Base-by-base conservation (phyloP, 495 filamentous ascomycete species). In the Pyrenula aspistea region DNA sequence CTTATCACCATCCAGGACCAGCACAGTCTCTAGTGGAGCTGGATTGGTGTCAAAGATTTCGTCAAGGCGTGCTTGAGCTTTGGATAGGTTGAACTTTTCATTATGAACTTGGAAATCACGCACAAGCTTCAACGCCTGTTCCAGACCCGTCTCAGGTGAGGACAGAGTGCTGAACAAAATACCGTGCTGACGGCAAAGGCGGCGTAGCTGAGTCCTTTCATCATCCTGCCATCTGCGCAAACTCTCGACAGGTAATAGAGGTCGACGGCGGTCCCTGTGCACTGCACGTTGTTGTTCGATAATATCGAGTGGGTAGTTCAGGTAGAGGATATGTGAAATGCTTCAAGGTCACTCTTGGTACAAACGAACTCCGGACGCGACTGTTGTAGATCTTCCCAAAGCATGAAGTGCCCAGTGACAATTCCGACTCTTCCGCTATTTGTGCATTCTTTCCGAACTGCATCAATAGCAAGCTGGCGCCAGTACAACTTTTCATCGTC, bases 321-420 rank as follows among this genome's bases (percentile, higher is more conserved):
- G 61, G 62, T 87, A 85, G 3, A 87, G 49, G 20, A 87, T 80
- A 60, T 87, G 83, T 0, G 81, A 82, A 61, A 86, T 0, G 61
- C 67, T 0, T 75, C 49, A 20, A 77, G 51, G 62, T 86, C 83
- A 22, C 58, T 63, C 25, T 67, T 24, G 10, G 80, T 84, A 51
- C 61, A 69, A 2, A 82, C 73, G 4, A 15, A 42, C 15, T 4
- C 8, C 22, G 56, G 12, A 0, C 58, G 25, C 8, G 25, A 22
- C 22, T 67, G 62, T 2, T 67, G 68, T 2, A 67, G 67, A 51
- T 77, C 71, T 2, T 62, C 15, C 81, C 79, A 86, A 61, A 85
- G 79, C 71, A 81, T 82, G 63, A 72, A 77, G 61, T 86, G 82
- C 20, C 83, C 81, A 23, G 79, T 69, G 2, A 88, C 79, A 12